A percentile compares a stretch with the other conserved stretches of the same genome.
phyloP scores from a whole-genome alignment of 331 rosid genomes.

The Malus hybrid region DNA sequence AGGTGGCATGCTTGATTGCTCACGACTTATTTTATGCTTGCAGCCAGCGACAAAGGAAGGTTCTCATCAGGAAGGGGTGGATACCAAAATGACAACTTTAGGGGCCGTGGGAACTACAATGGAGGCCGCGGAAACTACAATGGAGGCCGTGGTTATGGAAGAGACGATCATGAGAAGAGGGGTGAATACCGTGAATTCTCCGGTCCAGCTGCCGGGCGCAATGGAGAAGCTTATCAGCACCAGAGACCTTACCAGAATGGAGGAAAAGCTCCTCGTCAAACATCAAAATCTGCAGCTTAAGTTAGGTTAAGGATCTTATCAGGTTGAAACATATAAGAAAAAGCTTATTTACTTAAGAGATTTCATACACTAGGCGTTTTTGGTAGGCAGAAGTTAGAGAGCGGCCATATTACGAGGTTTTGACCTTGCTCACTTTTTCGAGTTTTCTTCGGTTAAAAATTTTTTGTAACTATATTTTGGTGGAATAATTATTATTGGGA shows the following conservation, averaged over 20 bases:
- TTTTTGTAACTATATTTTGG: background rate
- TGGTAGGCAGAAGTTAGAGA: background rate
- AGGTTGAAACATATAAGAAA: background rate
- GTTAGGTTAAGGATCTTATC: background rate
- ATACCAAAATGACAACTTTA: conserved; percentile 43
- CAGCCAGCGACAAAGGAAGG: conserved; percentile 59
- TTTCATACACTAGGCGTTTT: background rate
- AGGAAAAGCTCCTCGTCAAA: conserved; percentile 34
- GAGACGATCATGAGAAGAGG: conserved; percentile 55
- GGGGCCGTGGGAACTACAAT: conserved; percentile 48
- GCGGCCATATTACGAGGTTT: background rate
- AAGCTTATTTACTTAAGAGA: background rate
- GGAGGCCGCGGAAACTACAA: conserved; percentile 16
- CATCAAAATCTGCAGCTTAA: background rate
- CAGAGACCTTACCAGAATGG: conserved; percentile 33
- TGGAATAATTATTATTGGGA: background rate
- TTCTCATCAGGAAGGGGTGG: conserved; percentile 59
- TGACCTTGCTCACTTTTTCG: background rate
- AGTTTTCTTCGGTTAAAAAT: background rate
- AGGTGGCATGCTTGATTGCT: background rate
- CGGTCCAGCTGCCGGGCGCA: conserved; percentile 34
- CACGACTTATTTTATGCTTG: conserved; percentile 5
- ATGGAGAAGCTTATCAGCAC: conserved; percentile 24
- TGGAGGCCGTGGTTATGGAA: conserved; percentile 35
- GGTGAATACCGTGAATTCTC: conserved; percentile 34